These are phyloP conservation scores for Collybiopsis luxurians DNA, from an alignment of 768 basidiomycete species.

Conservation along the genomic window DNA sequence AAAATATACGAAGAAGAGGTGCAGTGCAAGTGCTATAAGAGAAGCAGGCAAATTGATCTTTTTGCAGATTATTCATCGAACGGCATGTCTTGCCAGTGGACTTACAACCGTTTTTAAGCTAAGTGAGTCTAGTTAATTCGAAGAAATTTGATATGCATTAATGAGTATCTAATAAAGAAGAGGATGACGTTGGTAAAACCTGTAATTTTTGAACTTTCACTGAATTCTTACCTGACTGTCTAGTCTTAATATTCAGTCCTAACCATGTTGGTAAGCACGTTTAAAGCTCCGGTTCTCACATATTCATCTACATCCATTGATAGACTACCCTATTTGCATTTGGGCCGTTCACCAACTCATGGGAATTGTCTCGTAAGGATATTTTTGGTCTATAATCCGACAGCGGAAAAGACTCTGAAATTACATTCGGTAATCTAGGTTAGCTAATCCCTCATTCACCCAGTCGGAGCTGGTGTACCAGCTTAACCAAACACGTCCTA, in stretches of 20 bases:
- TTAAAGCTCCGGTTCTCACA: not conserved
- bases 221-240: not conserved
- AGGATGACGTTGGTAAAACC: not conserved
- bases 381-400: conserved; percentile 43
- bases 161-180: not conserved
- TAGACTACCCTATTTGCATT: conserved; percentile 53
- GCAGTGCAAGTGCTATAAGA: not conserved
- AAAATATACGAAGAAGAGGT: conserved; percentile 16
- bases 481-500: conserved; percentile 43
- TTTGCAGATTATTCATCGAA: not conserved
- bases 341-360: conserved; percentile 50
- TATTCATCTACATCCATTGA: not conserved
- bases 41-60: not conserved
- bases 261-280: conserved; percentile 58
- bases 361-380: conserved; percentile 4
- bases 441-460: conserved; percentile 53
- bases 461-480: conserved; percentile 55
- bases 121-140: conserved; percentile 35
- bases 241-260: conserved; percentile 63
- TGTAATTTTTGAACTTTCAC: not conserved
- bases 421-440: not conserved
- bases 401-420: conserved; percentile 20
- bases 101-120: conserved; percentile 54
- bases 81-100: conserved; percentile 28
- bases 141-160: not conserved